These are phyloP conservation scores for Perilla frutescens DNA, from an alignment of 257 asterid species.

Conservation along the genomic window DNA sequence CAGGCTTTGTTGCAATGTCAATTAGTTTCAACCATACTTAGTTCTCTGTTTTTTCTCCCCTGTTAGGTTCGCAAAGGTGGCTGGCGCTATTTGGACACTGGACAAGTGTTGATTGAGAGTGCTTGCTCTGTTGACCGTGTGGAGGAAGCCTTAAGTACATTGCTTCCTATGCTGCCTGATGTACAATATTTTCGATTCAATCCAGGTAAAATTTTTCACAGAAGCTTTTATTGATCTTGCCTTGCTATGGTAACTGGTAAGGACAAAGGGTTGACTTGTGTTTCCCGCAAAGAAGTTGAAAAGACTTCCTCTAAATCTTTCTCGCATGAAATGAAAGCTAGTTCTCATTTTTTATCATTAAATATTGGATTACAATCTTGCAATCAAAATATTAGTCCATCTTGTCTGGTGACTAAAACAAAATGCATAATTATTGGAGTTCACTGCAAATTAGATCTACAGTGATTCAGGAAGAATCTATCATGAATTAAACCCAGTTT, in stretches of 20 bases:
- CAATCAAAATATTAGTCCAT: neutral
- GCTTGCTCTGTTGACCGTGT: conserved; percentile 99
- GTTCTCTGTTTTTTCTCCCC: conserved; percentile 32
- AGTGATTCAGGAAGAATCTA: neutral
- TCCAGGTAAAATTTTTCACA: conserved; percentile 69
- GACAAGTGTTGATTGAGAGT: conserved; percentile 96
- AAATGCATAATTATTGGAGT: neutral
- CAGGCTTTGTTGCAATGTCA: conserved; percentile 8
- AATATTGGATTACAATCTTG: conserved; percentile 24
- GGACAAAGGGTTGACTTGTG: neutral
- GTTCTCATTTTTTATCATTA: neutral
- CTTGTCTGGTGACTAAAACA: conserved; percentile 22
- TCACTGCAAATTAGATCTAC: neutral
- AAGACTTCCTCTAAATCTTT: neutral
- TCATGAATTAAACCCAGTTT: conserved; percentile 9
- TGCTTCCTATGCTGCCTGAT: conserved; percentile 97
- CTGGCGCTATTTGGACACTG: conserved; percentile 98
- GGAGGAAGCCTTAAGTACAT: conserved; percentile 91
- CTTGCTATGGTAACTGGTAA: conserved; percentile 2
- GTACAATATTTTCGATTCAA: conserved; percentile 91
- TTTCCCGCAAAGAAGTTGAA: neutral
- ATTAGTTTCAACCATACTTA: conserved; percentile 13
- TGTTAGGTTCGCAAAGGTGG: conserved; percentile 93
- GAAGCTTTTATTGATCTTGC: conserved; percentile 23
- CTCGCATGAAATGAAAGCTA: neutral